Conservation (phyloP, 2,329 filamentous ascomycete genomes). For the Ophiostoma fasciatum region DNA sequence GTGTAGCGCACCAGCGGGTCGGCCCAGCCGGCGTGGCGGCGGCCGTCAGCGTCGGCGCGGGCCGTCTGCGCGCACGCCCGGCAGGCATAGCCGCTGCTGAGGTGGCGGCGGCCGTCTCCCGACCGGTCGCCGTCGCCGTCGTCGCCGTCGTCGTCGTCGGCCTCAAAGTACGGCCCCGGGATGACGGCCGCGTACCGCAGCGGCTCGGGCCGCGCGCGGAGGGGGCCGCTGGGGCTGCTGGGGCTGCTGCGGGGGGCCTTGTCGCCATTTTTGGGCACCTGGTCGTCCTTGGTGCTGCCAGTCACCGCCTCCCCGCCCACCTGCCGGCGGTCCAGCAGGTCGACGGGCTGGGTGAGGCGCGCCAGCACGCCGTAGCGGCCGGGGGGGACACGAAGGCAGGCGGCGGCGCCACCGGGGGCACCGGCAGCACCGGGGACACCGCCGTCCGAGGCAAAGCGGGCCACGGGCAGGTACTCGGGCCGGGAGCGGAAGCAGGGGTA, state of each 20-base stretch:
- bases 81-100: conserved; percentile 9
- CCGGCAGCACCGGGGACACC: no score
- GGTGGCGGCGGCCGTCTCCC: background rate
- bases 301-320: conserved; percentile 1
- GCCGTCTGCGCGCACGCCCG: conserved; percentile 10
- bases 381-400: conserved; percentile 6
- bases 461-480: conserved; percentile 10
- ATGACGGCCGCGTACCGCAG: conserved; percentile 11
- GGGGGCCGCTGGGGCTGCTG: background rate
- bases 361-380: conserved; percentile 11
- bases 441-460: background rate
- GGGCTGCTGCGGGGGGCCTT: background rate
- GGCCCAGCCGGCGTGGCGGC: conserved; percentile 9
- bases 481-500: conserved; percentile 11
- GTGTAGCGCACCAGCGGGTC: conserved; percentile 11
- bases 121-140: no score
- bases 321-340: conserved; percentile 8
- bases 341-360: conserved; percentile 6
- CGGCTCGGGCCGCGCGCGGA: conserved; percentile 4
- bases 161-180: conserved; percentile 10
- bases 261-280: background rate
- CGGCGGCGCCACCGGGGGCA: background rate
- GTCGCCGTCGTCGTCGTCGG: background rate
- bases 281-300: background rate
- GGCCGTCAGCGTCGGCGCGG: conserved; percentile 1